Percentiles rank a stretch among this genome's conserved stretches.
Evolutionary conservation across 2,329 filamentous ascomycete genomes (phyloP).

Genomic region (Nigrospora oryzae): DNA sequence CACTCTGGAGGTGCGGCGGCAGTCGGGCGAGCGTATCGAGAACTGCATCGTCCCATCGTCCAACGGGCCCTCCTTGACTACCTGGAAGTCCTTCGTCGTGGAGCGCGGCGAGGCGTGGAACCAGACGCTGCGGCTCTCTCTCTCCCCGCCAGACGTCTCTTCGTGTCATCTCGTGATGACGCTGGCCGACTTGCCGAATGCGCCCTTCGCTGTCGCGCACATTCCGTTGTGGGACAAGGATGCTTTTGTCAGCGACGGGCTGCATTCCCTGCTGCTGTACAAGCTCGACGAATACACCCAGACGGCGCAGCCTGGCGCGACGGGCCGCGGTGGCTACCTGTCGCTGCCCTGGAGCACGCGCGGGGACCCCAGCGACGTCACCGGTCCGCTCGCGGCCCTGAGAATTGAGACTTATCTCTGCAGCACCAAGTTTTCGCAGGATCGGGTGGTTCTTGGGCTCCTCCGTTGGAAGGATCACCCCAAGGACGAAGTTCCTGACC

Average conservation of each 20-base stretch:
- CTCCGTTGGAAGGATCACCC: slow-evolving; percentile 77
- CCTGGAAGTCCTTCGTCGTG: slow-evolving; percentile 78
- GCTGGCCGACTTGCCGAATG: slow-evolving; percentile 74
- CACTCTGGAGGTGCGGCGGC: slow-evolving; percentile 77
- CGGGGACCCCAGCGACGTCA: slow-evolving; percentile 63
- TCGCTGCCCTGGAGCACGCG: slow-evolving; percentile 71
- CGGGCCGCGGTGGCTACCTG: slow-evolving; percentile 80
- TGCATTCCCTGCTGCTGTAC: slow-evolving; percentile 75
- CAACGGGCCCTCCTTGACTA: slow-evolving; percentile 69
- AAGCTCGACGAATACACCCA: slow-evolving; percentile 87
- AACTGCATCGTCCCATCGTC: slow-evolving; percentile 82
- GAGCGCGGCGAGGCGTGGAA: slow-evolving; percentile 79
- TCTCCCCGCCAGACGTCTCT: slow-evolving; percentile 72
- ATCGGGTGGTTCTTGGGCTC: slow-evolving; percentile 74
- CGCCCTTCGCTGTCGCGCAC: slow-evolving; percentile 86
- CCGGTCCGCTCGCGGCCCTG: slow-evolving; percentile 72
- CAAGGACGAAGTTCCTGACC: slow-evolving; percentile 60
- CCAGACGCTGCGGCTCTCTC: slow-evolving; percentile 73
- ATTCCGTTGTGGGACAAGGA: slow-evolving; percentile 90
- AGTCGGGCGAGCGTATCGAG: slow-evolving; percentile 73
- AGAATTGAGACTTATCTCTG: slow-evolving; percentile 79
- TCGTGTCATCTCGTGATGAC: slow-evolving; percentile 84
- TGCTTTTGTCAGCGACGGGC: slow-evolving; percentile 81
- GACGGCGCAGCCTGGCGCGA: slow-evolving; percentile 47
- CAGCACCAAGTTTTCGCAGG: slow-evolving; percentile 91